These are phyloP conservation scores for Chimonanthus salicifolius DNA, from an alignment of 164 flowering plant species.

Conservation along the genomic window DNA sequence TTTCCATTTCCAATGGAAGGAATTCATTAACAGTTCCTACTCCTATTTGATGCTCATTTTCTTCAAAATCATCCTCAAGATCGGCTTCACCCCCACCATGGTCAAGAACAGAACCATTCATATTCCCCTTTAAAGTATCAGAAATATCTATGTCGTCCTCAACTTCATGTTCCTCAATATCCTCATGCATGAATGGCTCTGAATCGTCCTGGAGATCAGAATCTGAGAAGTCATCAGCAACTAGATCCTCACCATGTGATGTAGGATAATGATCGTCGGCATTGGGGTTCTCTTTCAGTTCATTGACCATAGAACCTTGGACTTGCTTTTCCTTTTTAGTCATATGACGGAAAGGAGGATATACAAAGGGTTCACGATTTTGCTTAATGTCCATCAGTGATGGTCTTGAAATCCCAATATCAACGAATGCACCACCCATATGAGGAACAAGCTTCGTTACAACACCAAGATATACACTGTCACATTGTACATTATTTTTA, in stretches of 20 bases:
- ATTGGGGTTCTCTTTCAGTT: conserved; percentile 19
- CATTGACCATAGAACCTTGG: conserved; percentile 20
- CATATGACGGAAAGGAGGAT: conserved; percentile 50
- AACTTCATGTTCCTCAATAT: conserved; percentile 46
- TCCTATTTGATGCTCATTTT: conserved; percentile 25
- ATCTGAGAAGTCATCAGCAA: conserved; percentile 26
- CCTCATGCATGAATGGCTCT: conserved; percentile 30
- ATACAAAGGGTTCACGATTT: conserved; percentile 66
- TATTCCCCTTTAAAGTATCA: conserved; percentile 31
- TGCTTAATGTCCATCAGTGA: conserved; percentile 82
- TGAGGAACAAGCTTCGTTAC: conserved; percentile 82
- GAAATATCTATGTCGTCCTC: conserved; percentile 44
- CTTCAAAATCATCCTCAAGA: conserved; percentile 32
- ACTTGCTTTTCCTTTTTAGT: conserved; percentile 24
- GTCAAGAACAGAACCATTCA: conserved; percentile 40
- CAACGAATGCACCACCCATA: conserved; percentile 97
- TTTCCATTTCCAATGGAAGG: conserved; percentile 22
- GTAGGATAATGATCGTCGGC: conserved; percentile 20
- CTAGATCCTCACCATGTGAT: conserved; percentile 24
- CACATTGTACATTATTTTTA: conserved; percentile 79
- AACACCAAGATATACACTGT: conserved; percentile 86
- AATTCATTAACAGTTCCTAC: conserved; percentile 18
- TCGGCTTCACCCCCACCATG: conserved; percentile 33
- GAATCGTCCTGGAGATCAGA: conserved; percentile 36
- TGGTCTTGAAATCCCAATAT: conserved; percentile 72